Evolutionary conservation across 805 yeast species (phyloP), one percentile per base, ranked within the genome.

Genomic region (Saturnispora serradocipensis): DNA sequence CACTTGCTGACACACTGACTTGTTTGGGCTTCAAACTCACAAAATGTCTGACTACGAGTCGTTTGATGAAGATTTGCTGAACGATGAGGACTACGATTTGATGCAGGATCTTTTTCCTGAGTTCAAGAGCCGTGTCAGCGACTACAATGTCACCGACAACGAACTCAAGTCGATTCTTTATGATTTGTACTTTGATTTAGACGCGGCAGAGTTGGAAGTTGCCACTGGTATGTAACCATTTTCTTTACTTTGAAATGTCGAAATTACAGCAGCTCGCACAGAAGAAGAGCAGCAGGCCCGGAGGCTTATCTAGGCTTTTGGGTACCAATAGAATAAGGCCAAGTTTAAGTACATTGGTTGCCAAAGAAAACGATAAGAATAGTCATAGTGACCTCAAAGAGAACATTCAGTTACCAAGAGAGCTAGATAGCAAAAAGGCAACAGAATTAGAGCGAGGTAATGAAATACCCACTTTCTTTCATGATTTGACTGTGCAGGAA

Each of bases 81-180:
- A 67, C 16, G 69, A 68, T n/a, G 75, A 71, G 22, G 78, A 74
- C 20, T 73, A 71, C 48, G 69, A 55, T 7, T 32, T 49, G 18
- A 24, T 55, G 4, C 52, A 55, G 11, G 56, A 55, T 11, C 62
- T 46, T 24, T 49, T 51, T 2, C 58, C 58, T 18, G 24, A 50
- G 11, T 46, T 55, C 16, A 46, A 34, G 32, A 30, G 35, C 2
- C 34, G n/a, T 6, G 40, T 49, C 9, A 38, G 39, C 5, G 16
- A 13, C 5, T 25, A 42, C 27, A 24, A 34, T 7, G 45, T 53
- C 5, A n/a, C 39, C 5, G 55, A 53, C 22, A 13, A 9, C 15
- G 46, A 51, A 8, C 49, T 55, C 18, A 55, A 55, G 24, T 53
- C 53, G 18, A 48, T 53, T 27, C 51, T 55, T 9, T 55, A 55